These are phyloP conservation scores for Chrysosphaeria jannelii DNA, from an alignment of 2,329 filamentous ascomycete genomes.

Conservation along the genomic window DNA sequence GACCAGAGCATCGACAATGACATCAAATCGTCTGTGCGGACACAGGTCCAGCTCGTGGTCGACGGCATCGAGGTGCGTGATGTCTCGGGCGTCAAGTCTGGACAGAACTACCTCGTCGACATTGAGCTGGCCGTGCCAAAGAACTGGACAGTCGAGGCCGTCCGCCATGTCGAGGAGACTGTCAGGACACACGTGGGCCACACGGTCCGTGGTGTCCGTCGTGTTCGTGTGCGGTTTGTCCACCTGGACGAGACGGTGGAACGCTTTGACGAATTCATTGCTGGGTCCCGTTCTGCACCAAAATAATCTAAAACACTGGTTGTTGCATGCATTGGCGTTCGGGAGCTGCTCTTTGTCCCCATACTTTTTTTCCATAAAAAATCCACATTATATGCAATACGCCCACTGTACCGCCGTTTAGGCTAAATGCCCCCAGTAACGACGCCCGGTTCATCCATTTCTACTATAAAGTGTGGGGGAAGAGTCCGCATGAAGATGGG, in stretches of 20 bases:
- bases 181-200: conserved; percentile 43
- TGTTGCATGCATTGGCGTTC: too few species aligned
- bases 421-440: too few species aligned
- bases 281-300: too few species aligned
- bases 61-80: conserved; percentile 36
- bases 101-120: conserved; percentile 86
- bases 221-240: conserved; percentile 61
- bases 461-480: too few species aligned
- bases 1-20: conserved; percentile 73
- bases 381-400: too few species aligned
- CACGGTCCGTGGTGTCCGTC: conserved; percentile 57
- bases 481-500: too few species aligned
- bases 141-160: conserved; percentile 43
- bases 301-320: too few species aligned
- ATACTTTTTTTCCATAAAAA: too few species aligned
- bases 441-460: too few species aligned
- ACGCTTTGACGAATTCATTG: conserved; percentile 51
- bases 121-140: conserved; percentile 57
- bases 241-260: conserved; percentile 26
- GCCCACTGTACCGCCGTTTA: too few species aligned
- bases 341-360: too few species aligned
- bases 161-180: conserved; percentile 37
- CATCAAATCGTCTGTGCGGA: conserved; percentile 39
- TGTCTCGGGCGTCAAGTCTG: conserved; percentile 75
- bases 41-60: conserved; percentile 25